Conservation (phyloP, 2,329 filamentous ascomycete genomes). For the Pseudogymnoascus verrucosus region DNA sequence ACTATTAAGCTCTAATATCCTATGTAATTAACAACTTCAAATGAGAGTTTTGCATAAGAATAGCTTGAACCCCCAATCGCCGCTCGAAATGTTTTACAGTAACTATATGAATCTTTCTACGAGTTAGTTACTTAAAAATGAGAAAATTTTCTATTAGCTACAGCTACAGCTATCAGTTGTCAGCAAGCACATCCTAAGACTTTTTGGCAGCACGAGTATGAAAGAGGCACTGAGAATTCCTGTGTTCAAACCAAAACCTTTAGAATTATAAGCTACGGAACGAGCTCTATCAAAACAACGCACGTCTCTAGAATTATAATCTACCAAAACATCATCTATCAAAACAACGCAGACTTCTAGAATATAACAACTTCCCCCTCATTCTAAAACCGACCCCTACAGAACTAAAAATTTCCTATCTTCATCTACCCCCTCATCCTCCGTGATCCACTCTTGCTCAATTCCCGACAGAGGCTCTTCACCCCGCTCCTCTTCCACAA, state of each 20-base stretch:
- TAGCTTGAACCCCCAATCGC: background rate
- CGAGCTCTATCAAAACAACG: background rate
- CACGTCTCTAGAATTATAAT: background rate
- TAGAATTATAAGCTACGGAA: background rate
- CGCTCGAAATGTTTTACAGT: background rate
- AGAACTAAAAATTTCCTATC: background rate
- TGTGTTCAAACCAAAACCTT: background rate
- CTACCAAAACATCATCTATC: background rate
- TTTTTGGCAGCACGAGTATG: background rate
- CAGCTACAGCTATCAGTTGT: background rate
- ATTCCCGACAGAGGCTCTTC: background rate
- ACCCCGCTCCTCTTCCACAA: background rate
- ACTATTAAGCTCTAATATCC: background rate
- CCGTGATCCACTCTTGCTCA: constrained; percentile 1
- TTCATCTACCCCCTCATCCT: background rate
- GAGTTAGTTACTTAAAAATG: background rate
- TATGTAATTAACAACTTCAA: background rate
- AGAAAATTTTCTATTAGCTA: background rate
- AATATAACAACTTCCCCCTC: background rate
- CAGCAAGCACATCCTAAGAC: background rate
- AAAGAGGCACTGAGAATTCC: background rate
- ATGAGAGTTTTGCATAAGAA: background rate
- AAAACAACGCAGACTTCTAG: constrained; percentile 4
- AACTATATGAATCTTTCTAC: background rate
- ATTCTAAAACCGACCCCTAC: background rate